Evolutionary conservation across 2,329 filamentous ascomycete genomes (phyloP), one percentile per base, ranked within the genome.

Genomic region (Sporothrix euskadiensis): DNA sequence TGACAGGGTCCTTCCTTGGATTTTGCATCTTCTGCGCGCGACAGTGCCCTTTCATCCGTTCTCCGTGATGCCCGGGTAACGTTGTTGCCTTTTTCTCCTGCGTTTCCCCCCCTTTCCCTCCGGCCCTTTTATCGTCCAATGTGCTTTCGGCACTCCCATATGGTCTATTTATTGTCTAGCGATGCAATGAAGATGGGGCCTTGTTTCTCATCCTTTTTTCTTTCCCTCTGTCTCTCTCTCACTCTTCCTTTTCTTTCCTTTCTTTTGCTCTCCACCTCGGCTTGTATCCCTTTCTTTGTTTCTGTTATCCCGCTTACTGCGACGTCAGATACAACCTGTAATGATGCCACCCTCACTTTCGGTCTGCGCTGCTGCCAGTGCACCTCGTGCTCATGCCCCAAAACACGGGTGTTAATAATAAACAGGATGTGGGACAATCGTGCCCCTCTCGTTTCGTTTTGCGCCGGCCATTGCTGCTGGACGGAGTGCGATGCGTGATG

Each of bases 391-490:
- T 22, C 35, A 12, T 41, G 19, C 32, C 32, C 49, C 22, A 35
- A 70, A 35, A 56, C 52, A 44, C 19, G 22, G 32, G 32, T 44
- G 35, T 52, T 70, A 70, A 35, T 70, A 57, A 57, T 70, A 57
- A 30, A 66, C 61, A 39, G 47, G 30, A 68, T 68, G 65, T 16
- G 49, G 16, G 65, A 35, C 16, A 69, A 41, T 22, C 52, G 49
- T 32, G 52, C 41, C 6, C 39, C 56, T 71, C 56, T 61, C 56
- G 54, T 71, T 61, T 71, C 69, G 69, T 49, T 71, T 71, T 49
- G 54, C 56, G 54, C 69, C 69, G 22, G 32, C 19, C 49, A 26
- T 16, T 32, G 66, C 44, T 19, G 41, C 26, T 68, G 35, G n/a
- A 68, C 41, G 63, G 41, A 32, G 26, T 68, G 41, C 63, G 22